Conservation (phyloP, 169 alveolate genomes). For the Plasmodium ovale region DNA sequence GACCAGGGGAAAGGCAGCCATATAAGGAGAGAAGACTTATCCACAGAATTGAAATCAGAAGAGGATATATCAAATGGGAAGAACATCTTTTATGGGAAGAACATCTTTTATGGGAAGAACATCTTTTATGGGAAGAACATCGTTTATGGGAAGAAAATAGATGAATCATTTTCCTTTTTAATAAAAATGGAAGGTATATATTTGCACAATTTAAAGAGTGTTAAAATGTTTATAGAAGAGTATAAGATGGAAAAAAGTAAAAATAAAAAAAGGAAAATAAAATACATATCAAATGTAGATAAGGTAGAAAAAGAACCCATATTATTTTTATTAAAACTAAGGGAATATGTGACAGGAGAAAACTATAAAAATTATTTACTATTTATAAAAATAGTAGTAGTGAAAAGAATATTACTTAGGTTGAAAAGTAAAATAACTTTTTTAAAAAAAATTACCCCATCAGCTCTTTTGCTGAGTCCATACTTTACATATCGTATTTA, state of each 20-base stretch:
- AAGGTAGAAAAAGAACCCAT: conserved; percentile 22
- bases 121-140: no score
- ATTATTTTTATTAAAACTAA: neutral
- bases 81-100: no score
- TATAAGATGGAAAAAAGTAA: conserved; percentile 22
- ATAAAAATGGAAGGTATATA: conserved; percentile 8
- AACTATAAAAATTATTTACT: conserved; percentile 1
- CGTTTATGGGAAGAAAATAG: neutral
- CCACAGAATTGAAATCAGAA: neutral
- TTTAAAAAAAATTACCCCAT: conserved; percentile 14
- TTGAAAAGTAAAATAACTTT: conserved; percentile 1
- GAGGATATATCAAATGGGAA: no score
- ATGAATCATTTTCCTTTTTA: neutral
- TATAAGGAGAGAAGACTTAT: neutral
- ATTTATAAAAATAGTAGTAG: conserved; percentile 8
- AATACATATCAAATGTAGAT: neutral
- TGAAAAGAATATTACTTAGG: conserved; percentile 12
- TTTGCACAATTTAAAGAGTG: neutral
- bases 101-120: no score
- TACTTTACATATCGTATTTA: neutral
- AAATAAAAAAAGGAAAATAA: conserved; percentile 23
- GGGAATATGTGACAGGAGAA: conserved; percentile 9
- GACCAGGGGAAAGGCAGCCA: neutral
- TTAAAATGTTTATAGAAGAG: neutral
- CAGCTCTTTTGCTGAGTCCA: conserved; percentile 5